Evolutionary conservation across 2,329 filamentous ascomycete species (phyloP).

Genomic region (Ceratocystis huliohia): DNA sequence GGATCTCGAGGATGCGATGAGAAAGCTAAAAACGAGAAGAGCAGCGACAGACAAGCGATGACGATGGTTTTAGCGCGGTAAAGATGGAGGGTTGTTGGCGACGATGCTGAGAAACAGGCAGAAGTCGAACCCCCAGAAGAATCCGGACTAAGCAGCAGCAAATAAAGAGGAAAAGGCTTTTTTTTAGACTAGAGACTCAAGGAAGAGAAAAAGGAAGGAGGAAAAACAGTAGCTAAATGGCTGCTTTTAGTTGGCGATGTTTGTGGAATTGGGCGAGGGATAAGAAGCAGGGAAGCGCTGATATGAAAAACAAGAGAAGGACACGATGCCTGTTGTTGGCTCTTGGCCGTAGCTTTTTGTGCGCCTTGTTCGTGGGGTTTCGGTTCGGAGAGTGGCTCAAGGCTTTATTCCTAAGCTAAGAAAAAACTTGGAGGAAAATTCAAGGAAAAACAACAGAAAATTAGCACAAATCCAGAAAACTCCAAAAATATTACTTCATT

Average conservation of each 20-base stretch:
- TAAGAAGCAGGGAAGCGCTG: background rate
- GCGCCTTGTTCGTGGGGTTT: constrained; percentile 17
- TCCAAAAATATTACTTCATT: background rate
- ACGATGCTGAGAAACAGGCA: too few relatives aligned
- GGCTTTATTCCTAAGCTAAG: background rate
- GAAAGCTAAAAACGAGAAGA: background rate
- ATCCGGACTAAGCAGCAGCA: background rate
- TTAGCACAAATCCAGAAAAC: background rate
- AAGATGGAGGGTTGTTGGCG: background rate
- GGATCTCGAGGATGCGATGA: constrained; percentile 6
- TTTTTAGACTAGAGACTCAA: background rate
- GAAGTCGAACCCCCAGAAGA: too few relatives aligned
- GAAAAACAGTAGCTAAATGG: constrained; percentile 2
- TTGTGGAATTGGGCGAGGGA: background rate
- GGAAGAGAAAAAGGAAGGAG: constrained; percentile 7
- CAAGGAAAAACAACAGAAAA: background rate
- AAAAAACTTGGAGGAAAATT: background rate
- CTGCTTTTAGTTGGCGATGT: constrained; percentile 2
- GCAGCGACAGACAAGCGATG: too few relatives aligned
- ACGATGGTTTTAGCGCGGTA: background rate
- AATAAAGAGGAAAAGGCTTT: background rate
- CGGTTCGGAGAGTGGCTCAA: constrained; percentile 14
- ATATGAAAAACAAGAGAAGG: constrained; percentile 18
- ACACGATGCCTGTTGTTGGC: constrained; percentile 19
- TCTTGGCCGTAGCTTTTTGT: background rate